Base-by-base conservation (phyloP, 1,139 yeast species). In the Taphrina sp. region DNA sequence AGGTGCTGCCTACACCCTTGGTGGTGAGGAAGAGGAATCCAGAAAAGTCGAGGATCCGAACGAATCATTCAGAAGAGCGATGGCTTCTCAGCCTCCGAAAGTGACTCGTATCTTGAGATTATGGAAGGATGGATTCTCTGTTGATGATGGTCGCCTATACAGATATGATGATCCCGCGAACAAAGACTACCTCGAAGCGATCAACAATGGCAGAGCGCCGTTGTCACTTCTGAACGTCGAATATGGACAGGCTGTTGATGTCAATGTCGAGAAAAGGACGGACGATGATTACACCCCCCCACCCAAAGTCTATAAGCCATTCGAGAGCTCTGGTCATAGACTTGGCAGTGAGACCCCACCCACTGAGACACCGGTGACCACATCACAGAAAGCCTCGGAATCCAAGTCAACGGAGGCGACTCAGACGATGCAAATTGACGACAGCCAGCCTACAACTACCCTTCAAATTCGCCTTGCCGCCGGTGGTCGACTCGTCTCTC, bases 101-200 rank as follows among this genome's bases (percentile, higher is more conserved):
- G 94, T 82, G 5, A 76, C 77, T 16, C 76, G 95, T 65, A 84
- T 83, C 53, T 83, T 94, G 61, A 88, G 95, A 0, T 92, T 92
- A 69, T 92, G 98, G 98, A 83, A 82, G 64, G 94, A 92, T 67
- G 98, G 98, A 1, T 92, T 94, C 71, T 87, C 89, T 57, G 90
- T 92, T 28, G 97, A 92, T 19, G 95, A 89, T 53, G 96, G 97
- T 1, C 81, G 81, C 19, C 75, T 92, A 59, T 83, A 79, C 69
- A 76, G 95, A 58, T 92, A 89, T 67, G 96, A 92, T 65, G 97
- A 92, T 68, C 96, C 96, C 5, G 81, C 78, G 22, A 92, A 92
- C 67, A 81, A 83, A 52, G 78, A 76, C 49, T 84, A 86, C 61
- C 74, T 94, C 63, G 78, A 81, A 62, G 95, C 90, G 63, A 77